Conservation (phyloP, 176 grass and related monocot species). For the Alopecurus myosuroides region DNA sequence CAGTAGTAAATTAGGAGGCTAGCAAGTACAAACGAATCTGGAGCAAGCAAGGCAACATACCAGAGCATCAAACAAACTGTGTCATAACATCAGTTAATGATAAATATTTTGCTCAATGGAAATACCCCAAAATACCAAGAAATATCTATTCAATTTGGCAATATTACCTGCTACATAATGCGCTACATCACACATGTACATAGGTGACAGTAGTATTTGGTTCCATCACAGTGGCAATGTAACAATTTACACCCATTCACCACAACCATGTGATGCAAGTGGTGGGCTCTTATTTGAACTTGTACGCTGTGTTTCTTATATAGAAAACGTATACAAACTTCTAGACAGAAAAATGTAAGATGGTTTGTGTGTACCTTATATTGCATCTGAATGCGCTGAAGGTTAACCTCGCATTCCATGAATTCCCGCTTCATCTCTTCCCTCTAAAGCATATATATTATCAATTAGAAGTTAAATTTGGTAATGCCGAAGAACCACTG, state of each 20-base stretch:
- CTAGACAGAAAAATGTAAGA: neutral
- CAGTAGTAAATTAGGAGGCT: constrained; percentile 7
- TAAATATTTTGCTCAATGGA: neutral
- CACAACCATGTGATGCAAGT: neutral
- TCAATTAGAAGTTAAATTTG: constrained; percentile 12
- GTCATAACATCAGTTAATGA: neutral
- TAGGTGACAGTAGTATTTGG: neutral
- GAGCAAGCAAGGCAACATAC: neutral
- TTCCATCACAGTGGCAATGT: neutral
- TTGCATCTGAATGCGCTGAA: constrained; percentile 85
- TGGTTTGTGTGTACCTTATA: constrained; percentile 57
- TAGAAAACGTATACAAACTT: neutral
- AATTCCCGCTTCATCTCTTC: constrained; percentile 88
- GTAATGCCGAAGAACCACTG: neutral
- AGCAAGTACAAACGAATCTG: constrained; percentile 13
- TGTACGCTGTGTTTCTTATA: neutral
- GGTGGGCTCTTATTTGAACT: neutral
- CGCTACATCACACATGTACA: neutral
- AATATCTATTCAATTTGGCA: constrained; percentile 5
- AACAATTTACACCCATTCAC: neutral
- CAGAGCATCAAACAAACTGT: constrained; percentile 1
- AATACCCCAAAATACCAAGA: constrained; percentile 9
- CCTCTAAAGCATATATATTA: constrained; percentile 51
- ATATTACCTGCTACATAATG: neutral
- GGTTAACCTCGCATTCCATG: constrained; percentile 75